Evolutionary conservation across 139 green algal genomes (phyloP).

Genomic region (Marvania coccoides): DNA sequence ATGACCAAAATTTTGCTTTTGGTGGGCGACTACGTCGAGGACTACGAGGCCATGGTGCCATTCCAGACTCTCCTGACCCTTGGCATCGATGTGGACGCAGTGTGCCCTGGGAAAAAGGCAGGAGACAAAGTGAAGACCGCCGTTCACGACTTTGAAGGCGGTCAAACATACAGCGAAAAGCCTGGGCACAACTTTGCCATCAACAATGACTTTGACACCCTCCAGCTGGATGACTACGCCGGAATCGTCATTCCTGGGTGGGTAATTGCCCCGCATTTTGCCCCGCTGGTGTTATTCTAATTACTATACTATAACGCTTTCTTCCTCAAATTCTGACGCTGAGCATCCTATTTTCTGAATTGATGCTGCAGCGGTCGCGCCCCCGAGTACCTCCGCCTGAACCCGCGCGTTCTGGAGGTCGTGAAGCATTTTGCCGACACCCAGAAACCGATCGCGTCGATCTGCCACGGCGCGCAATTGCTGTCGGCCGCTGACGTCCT

Average conservation of each 20-base stretch:
- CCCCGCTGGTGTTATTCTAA: background rate
- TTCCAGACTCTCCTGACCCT: slow-evolving; percentile 20
- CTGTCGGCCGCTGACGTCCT: slow-evolving; percentile 8
- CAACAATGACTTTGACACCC: slow-evolving; percentile 6
- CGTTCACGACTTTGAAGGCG: slow-evolving; percentile 27
- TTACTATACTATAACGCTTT: background rate
- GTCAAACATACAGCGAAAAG: slow-evolving; percentile 27
- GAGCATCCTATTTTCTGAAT: background rate
- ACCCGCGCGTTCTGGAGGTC: slow-evolving; percentile 2
- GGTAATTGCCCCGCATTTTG: background rate
- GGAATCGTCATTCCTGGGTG: slow-evolving; percentile 19
- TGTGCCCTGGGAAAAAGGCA: slow-evolving; percentile 7
- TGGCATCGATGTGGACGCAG: slow-evolving; percentile 16
- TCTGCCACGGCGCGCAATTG: slow-evolving; percentile 23
- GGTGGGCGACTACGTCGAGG: slow-evolving; percentile 14
- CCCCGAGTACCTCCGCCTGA: slow-evolving; percentile 22
- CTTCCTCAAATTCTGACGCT: background rate
- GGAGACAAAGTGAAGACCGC: slow-evolving; percentile 13
- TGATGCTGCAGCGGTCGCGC: slow-evolving; percentile 11
- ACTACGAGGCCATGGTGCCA: slow-evolving; percentile 20
- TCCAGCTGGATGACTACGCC: background rate
- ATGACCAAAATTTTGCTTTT: background rate
- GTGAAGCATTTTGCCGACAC: slow-evolving; percentile 1
- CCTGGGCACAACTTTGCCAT: slow-evolving; percentile 21
- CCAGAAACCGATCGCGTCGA: slow-evolving; percentile 13